phyloP scores from a whole-genome alignment of 2,329 filamentous ascomycete species.

The Phyllosticta citrichinensis region DNA sequence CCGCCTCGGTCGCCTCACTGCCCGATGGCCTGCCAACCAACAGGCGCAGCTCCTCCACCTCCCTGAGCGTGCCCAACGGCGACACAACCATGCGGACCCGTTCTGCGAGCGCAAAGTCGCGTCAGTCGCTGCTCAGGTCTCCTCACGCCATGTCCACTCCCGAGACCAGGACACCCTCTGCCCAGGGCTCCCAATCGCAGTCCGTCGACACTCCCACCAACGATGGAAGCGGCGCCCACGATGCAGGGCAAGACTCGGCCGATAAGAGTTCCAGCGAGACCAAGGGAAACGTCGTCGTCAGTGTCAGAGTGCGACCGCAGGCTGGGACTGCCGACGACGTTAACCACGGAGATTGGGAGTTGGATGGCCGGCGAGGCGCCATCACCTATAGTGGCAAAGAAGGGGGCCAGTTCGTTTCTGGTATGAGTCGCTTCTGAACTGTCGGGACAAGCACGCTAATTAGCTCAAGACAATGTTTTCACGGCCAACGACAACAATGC shows the following conservation, averaged over 20 bases:
- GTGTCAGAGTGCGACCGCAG: conserved; percentile 86
- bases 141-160: conserved; percentile 76
- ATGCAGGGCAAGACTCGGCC: background rate
- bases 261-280: conserved; percentile 46
- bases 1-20: conserved; percentile 31
- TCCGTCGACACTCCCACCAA: conserved; percentile 26
- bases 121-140: conserved; percentile 38
- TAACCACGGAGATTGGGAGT: conserved; percentile 77
- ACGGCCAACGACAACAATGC: conserved; percentile 87
- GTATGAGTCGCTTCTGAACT: conserved; percentile 7
- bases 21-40: conserved; percentile 24
- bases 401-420: conserved; percentile 80
- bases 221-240: conserved; percentile 3
- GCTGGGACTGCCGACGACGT: conserved; percentile 52
- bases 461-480: conserved; percentile 78
- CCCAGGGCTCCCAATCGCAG: conserved; percentile 84
- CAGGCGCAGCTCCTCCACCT: conserved; percentile 21
- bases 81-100: conserved; percentile 26
- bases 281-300: conserved; percentile 93
- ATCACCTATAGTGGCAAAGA: conserved; percentile 82
- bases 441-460: background rate
- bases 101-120: background rate
- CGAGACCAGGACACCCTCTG: conserved; percentile 83
- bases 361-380: conserved; percentile 72
- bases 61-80: conserved; percentile 20